Evolutionary conservation across 768 basidiomycete species (phyloP).

Genomic region (Collybia sp.): DNA sequence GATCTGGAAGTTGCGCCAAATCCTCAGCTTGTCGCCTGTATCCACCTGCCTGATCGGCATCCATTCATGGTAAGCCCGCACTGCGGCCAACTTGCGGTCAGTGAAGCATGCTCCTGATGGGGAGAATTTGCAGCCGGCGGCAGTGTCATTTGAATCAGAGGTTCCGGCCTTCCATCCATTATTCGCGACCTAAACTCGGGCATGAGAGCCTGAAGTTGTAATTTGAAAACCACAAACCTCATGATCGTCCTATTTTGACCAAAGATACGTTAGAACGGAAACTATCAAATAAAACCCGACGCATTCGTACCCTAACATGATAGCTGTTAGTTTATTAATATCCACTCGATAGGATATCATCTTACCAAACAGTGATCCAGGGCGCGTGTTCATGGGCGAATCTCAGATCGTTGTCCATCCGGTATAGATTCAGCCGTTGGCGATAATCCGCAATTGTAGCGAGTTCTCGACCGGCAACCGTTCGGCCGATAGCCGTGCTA

Average conservation of each 20-base stretch:
- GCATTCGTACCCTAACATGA: slow-evolving; percentile 14
- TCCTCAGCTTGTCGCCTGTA: slow-evolving; percentile 48
- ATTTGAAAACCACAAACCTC: slow-evolving; percentile 24
- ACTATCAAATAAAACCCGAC: background rate
- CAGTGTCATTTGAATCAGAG: slow-evolving; percentile 49
- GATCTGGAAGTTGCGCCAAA: slow-evolving; percentile 62
- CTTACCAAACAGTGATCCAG: slow-evolving; percentile 54
- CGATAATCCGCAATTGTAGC: slow-evolving; percentile 54
- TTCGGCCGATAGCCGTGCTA: slow-evolving; percentile 44
- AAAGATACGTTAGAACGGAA: background rate
- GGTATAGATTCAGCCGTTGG: slow-evolving; percentile 44
- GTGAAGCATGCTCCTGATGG: slow-evolving; percentile 53
- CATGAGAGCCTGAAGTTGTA: background rate
- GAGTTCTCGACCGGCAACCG: slow-evolving; percentile 47
- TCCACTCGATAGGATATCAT: background rate
- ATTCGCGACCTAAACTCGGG: slow-evolving; percentile 38
- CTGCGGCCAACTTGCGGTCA: slow-evolving; percentile 53
- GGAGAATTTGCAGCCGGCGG: slow-evolving; percentile 45
- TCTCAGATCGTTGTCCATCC: slow-evolving; percentile 44
- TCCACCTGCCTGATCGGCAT: slow-evolving; percentile 57
- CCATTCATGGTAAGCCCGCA: slow-evolving; percentile 59
- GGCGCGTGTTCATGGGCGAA: slow-evolving; percentile 44
- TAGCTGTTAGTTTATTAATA: background rate
- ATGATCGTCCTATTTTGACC: slow-evolving; percentile 38
- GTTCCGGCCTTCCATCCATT: slow-evolving; percentile 55